Evolutionary conservation across 2,329 filamentous ascomycete genomes (phyloP), one percentile per base, ranked within the genome.

Genomic region (Sporothrix protearum): DNA sequence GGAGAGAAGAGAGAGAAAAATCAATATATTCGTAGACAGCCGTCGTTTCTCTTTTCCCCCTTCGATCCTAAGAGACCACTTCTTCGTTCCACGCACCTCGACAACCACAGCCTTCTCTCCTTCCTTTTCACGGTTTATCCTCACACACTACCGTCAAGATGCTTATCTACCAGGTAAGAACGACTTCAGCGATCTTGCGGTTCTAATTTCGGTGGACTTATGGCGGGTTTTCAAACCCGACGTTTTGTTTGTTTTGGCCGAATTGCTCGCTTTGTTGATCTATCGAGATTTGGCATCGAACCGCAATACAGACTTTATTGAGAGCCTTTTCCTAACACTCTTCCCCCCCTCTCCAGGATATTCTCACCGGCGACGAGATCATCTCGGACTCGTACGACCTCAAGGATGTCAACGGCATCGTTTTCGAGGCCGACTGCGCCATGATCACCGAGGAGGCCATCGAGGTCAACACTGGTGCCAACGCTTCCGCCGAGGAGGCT

Each of bases 331-430:
- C 67, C 67, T 70, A 55, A 70, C 67, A 30, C 22, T 10, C 22
- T 10, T 14, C 33, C 19, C 5, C 14, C n/a, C 12, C n/a, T 63
- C 22, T 12, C 39, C 79, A 99, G 96, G 96, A 99, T 82, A 84
- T 96, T 78, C 82, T 97, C 83, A 92, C 89, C 83, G 92, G 85
- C 76, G 95, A 97, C 85, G 96, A 99, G 91, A 88, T 99, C 82
- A 90, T 98, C 89, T 96, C 96, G 80, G 95, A 98, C 85, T 96
- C 92, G 77, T 97, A 91, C 86, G 86, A 94, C 77, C 83, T 96
- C 80, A 93, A 92, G 85, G 86, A 91, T 82, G 81, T 95, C 75
- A 92, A 94, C 82, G 89, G 88, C 77, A 85, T 92, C 77, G 89
- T 92, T 78, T 98, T 92, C 85, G 95, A 98, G 86, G 91, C 91